Conservation (phyloP, 805 yeast genomes). For the Hanseniaspora pseudoguilliermondii region DNA sequence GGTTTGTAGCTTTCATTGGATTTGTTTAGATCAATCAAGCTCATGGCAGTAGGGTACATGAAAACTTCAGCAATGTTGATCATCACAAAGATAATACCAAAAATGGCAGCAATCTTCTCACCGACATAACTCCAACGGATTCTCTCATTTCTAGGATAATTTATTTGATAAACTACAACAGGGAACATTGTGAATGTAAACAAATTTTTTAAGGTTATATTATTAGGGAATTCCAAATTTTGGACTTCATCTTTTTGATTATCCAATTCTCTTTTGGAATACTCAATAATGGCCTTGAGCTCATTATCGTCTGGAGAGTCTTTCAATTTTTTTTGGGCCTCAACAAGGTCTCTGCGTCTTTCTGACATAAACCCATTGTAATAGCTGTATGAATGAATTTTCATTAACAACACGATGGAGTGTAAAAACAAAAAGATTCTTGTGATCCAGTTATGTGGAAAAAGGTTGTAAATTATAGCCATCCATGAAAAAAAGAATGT, state of each 20-base stretch:
- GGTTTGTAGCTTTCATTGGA: slow-evolving; percentile 21
- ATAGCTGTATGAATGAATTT: slow-evolving; percentile 84
- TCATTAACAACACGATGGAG: slow-evolving; percentile 79
- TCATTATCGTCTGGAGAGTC: slow-evolving; percentile 26
- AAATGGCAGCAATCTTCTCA: slow-evolving; percentile 62
- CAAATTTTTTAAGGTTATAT: slow-evolving; percentile 52
- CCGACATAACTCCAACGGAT: slow-evolving; percentile 60
- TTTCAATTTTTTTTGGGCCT: slow-evolving; percentile 19
- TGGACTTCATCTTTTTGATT: slow-evolving; percentile 34
- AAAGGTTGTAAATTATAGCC: slow-evolving; percentile 39
- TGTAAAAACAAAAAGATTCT: slow-evolving; percentile 75
- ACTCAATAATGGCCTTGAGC: slow-evolving; percentile 41
- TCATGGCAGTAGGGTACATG: slow-evolving; percentile 43
- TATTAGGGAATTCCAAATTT: slow-evolving; percentile 49
- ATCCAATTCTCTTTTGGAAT: slow-evolving; percentile 60
- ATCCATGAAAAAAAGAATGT: slow-evolving; percentile 41
- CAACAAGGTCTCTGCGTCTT: slow-evolving; percentile 27
- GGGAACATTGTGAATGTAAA: slow-evolving; percentile 81
- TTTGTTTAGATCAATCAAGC: slow-evolving; percentile 38
- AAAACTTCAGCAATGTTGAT: slow-evolving; percentile 61
- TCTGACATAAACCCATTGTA: slow-evolving; percentile 84
- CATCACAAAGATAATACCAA: slow-evolving; percentile 80
- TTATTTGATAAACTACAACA: slow-evolving; percentile 68
- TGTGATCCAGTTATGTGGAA: slow-evolving; percentile 73
- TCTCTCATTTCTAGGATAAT: slow-evolving; percentile 60